A percentile compares a stretch with the other conserved stretches of the same genome.
phyloP scores from a whole-genome alignment of 768 basidiomycete genomes.

The Hirschioporus abietinus region DNA sequence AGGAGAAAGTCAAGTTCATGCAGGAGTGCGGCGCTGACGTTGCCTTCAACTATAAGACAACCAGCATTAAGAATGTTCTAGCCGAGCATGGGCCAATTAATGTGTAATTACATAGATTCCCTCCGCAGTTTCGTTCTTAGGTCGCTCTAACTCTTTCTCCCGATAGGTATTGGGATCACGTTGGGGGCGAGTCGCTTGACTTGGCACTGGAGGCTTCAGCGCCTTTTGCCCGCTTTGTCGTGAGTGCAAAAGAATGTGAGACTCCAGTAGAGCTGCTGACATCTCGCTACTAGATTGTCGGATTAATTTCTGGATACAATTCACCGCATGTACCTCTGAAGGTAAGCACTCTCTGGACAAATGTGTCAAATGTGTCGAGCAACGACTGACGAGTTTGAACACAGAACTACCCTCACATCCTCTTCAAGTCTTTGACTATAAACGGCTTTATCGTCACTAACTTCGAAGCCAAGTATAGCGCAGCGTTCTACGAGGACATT shows the following conservation, averaged over 20 bases:
- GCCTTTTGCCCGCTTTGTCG: slow-evolving; percentile 42
- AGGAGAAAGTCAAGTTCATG: slow-evolving; percentile 35
- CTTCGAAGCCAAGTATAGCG: slow-evolving; percentile 27
- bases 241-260: slow-evolving; percentile 13
- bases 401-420: slow-evolving; percentile 34
- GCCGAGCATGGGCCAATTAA: slow-evolving; percentile 30
- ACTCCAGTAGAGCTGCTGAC: neutral
- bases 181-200: slow-evolving; percentile 57
- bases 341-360: neutral
- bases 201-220: slow-evolving; percentile 45
- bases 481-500: slow-evolving; percentile 37
- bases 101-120: slow-evolving; percentile 21
- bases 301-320: slow-evolving; percentile 28
- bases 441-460: slow-evolving; percentile 29
- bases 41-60: slow-evolving; percentile 28
- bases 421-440: slow-evolving; percentile 37
- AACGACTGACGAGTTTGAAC: slow-evolving; percentile 13
- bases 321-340: slow-evolving; percentile 9
- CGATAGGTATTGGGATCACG: slow-evolving; percentile 50
- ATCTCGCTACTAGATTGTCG: slow-evolving; percentile 18
- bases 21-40: slow-evolving; percentile 30
- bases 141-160: neutral
- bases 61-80: slow-evolving; percentile 25
- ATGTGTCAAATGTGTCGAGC: slow-evolving; percentile 9
- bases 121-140: neutral